Base-by-base conservation (phyloP, 495 filamentous ascomycete genomes). In the Penicillium tannophilum region DNA sequence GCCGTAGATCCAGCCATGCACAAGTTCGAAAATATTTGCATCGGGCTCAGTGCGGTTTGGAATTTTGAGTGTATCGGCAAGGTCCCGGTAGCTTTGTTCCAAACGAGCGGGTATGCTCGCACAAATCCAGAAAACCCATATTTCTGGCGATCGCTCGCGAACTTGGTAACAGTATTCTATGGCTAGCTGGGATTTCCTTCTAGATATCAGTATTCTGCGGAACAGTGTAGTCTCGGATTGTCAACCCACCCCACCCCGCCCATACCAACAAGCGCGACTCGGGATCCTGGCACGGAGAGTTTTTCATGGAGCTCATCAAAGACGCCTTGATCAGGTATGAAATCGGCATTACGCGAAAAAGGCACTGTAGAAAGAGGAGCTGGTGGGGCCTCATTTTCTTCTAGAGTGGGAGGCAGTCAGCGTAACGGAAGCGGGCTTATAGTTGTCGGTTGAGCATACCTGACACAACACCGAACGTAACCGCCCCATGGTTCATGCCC, bases 51-150 rank as follows among this genome's bases (percentile, higher is more conserved):
- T 10, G 17, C 69, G 66, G 6, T 69, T 65, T 16, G 59, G 59
- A 23, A 81, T 70, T 52, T 75, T 70, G 36, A 69, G 44, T 8
- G 26, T 48, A 24, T 77, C 54, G 44, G 79, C 75, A 54, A 83
- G 76, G 6, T 72, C 67, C 31, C 62, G 62, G 63, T 63, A 77
- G 52, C 72, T 60, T 48, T 80, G 62, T 61, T 76, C 68, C 23
- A 81, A 77, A 11, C 76, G 69, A 4, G 67, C 62, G 0, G 45
- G 44, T 36, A 61, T 77, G 47, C 74, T 75, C 3, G 75, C 74
- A 57, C 78, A 73, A 3, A 83, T 58, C 80, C 82, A 84, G 61
- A 84, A 79, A 8, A 83, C 72, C 71, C 71, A 79, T 28, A 69
- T 81, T 17, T 67, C 50, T 4, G 73, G 76, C 17, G 65, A 76